Evolutionary conservation across 495 filamentous ascomycete genomes (phyloP).

Genomic region (Penicillium verhagenii): DNA sequence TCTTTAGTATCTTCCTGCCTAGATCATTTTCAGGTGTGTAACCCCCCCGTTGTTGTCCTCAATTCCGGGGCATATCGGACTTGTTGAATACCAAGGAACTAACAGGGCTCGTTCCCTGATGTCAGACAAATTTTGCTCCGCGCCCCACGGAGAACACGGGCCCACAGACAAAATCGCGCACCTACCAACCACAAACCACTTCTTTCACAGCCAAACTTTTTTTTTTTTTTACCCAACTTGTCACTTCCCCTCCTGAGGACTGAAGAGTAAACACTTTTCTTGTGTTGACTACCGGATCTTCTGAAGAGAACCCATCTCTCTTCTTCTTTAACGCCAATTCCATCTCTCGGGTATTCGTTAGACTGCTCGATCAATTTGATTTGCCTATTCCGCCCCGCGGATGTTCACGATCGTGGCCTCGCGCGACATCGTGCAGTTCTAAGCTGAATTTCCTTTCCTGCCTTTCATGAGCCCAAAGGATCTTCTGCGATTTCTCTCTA

Average conservation of each 20-base stretch:
- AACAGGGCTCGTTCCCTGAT: slow-evolving; percentile 18
- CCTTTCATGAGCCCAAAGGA: slow-evolving; percentile 89
- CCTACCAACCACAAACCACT: slow-evolving; percentile 21
- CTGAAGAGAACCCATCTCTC: background rate
- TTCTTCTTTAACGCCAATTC: slow-evolving; percentile 6
- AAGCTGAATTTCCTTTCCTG: slow-evolving; percentile 32
- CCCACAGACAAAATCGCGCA: slow-evolving; percentile 35
- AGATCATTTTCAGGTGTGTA: slow-evolving; percentile 14
- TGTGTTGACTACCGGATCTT: background rate
- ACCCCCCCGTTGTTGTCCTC: background rate
- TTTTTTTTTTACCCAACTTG: slow-evolving; percentile 25
- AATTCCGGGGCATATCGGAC: background rate
- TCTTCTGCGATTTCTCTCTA: slow-evolving; percentile 90
- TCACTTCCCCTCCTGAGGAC: slow-evolving; percentile 12
- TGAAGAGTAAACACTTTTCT: slow-evolving; percentile 9
- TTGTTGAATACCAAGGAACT: slow-evolving; percentile 2
- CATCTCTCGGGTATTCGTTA: slow-evolving; percentile 23
- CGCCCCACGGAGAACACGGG: slow-evolving; percentile 26
- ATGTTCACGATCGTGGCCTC: slow-evolving; percentile 42
- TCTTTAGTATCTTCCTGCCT: background rate
- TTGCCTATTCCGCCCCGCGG: slow-evolving; percentile 18
- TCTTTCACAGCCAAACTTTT: slow-evolving; percentile 23
- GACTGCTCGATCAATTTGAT: slow-evolving; percentile 20
- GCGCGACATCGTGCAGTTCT: slow-evolving; percentile 39
- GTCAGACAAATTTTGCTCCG: slow-evolving; percentile 31